Base-by-base conservation (phyloP, 2,329 filamentous ascomycete species). In the Davidsoniella virescens region DNA sequence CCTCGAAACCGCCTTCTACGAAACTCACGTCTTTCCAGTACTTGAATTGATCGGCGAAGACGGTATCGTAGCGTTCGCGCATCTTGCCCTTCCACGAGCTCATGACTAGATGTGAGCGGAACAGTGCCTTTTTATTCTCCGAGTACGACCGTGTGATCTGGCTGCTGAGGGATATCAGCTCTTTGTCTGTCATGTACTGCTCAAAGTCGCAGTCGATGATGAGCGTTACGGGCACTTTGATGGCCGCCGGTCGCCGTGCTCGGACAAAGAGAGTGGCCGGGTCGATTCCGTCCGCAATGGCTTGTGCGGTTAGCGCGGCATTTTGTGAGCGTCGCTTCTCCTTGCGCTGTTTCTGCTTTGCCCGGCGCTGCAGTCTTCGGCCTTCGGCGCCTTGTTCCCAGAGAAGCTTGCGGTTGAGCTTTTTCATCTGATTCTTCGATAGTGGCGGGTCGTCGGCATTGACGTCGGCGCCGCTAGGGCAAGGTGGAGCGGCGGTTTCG, bases 151-250 rank as follows among this genome's bases (percentile, higher is more conserved):
- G 72, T 7, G 87, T 94, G 54, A 98, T 72, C 64, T 98, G 92
- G 52, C 80, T 77, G 1, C 78, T 77, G 10, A 98, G 72, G 4
- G 87, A 94, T 50, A 88, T 80, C 26, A 84, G 70, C 65, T 98
- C 92, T 57, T 84, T 82, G 37, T 90, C 84, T 47, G 72, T 73
- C 92, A 98, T 98, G 60, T 88, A 75, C 40, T 84, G 71, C 63
- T 98, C 88, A 62, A 93, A 98, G 56, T 84, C 80, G 65, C 90
- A 96, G 67, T 98, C 92, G 55, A 98, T 69, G 53, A 98, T 71
- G 56, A 98, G 69, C 0, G 85, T 77, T 18, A 96, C 68, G 1
- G 88, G 87, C 0, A 93, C 73, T 51, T 78, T 75, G 45, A 70
- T 67, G 41, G 65, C 59, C 55, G 50, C 54, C 58, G 55, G 58